A percentile compares a stretch with the other conserved stretches of the same genome.
These are phyloP conservation scores for Psilocybe cubensis DNA, from an alignment of 768 basidiomycete genomes.

Conservation along the genomic window DNA sequence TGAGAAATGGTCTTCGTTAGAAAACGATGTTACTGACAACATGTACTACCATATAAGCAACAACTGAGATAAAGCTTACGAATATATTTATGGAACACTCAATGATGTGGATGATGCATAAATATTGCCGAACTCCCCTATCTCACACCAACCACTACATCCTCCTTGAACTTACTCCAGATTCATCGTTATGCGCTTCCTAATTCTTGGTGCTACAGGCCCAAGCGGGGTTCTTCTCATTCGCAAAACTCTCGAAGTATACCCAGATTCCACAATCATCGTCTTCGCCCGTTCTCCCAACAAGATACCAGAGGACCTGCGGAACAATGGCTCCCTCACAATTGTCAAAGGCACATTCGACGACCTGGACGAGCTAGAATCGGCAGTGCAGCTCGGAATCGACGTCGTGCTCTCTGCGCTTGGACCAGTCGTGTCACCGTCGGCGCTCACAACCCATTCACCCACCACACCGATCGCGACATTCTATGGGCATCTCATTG, in stretches of 20 bases:
- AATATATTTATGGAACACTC: too few species aligned
- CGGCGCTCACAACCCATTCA: conserved; percentile 37
- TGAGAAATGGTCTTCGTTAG: too few species aligned
- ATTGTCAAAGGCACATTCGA: conserved; percentile 60
- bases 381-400: conserved; percentile 54
- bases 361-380: conserved; percentile 49
- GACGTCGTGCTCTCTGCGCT: conserved; percentile 70
- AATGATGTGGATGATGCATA: too few species aligned
- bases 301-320: conserved; percentile 60
- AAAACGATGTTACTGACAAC: too few species aligned
- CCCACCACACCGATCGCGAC: conserved; percentile 62
- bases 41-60: too few species aligned
- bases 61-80: too few species aligned
- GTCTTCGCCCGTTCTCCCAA: conserved; percentile 67
- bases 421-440: conserved; percentile 41
- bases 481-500: conserved; percentile 59
- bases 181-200: conserved; percentile 36
- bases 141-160: too few species aligned
- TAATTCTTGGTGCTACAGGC: conserved; percentile 77
- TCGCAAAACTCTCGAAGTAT: conserved; percentile 51
- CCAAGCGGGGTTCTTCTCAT: conserved; percentile 59
- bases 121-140: too few species aligned
- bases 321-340: conserved; percentile 44
- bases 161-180: neutral
- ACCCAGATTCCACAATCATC: conserved; percentile 46